Evolutionary conservation across 2,329 filamentous ascomycete species (phyloP), one percentile per base, ranked within the genome.

Genomic region (Verticillium albo-atrum): DNA sequence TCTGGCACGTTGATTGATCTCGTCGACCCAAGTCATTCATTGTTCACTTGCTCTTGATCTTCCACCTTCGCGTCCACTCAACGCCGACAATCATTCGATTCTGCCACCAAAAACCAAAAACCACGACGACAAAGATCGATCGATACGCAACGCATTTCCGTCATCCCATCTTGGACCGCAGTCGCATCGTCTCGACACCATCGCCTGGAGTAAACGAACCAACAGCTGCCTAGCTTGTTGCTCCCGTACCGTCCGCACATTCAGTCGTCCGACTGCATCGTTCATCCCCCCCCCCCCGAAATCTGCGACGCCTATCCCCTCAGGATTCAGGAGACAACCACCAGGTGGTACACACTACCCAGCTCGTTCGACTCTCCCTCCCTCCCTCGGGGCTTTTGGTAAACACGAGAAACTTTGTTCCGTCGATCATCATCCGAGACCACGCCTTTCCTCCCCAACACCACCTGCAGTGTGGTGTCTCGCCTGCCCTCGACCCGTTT

Each of bases 301-400:
- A 72, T 67, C 74, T 77, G 75, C 74, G 73, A 78, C 74, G 74
- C 71, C 63, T 67, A 67, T 61, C 60, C 67, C 71, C 68, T 71
- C 72, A 72, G 67, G 58, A 57, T 66, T 51, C 55, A 64, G 61
- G 56, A 63, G 64, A 69, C 66, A 66, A 63, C 63, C 15, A 32
- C n/a, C n/a, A 56, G 14, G 27, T 25, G n/a, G n/a, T 47, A 12
- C 42, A 47, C n/a, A 25, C n/a, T 5, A 10, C 2, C 25, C 14
- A 53, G 10, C 51, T 30, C 47, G 25, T 28, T 15, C 26, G 7
- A 28, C 17, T 20, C 25, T 51, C 50, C 34, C 35, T 51, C 57
- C 50, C 51, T 59, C 52, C 35, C 27, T 32, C 26, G 23, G 51
- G 27, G 26, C 47, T 42, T 30, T 53, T 52, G 26, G 61, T 56